These are phyloP conservation scores for Zostera marina DNA, from an alignment of 116 monocot genomes.

Conservation along the genomic window DNA sequence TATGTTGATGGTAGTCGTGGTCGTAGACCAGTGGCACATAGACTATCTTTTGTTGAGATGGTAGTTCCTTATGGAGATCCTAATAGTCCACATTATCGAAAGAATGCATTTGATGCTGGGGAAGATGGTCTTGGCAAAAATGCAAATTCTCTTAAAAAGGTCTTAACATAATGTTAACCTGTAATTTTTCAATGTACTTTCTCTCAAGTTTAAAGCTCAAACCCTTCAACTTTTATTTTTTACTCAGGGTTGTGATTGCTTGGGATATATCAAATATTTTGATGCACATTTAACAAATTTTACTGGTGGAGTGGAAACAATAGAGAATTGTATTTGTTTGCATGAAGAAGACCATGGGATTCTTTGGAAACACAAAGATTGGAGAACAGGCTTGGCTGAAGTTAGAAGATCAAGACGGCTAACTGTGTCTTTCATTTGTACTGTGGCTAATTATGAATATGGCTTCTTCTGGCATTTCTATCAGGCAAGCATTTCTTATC, in stretches of 20 bases:
- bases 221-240: neutral
- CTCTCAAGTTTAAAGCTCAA: neutral
- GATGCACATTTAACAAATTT: conserved; percentile 98
- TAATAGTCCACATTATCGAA: conserved; percentile 89
- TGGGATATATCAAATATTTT: conserved; percentile 91
- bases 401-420: conserved; percentile 86
- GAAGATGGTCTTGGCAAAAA: conserved; percentile 98
- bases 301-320: conserved; percentile 88
- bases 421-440: conserved; percentile 85
- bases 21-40: conserved; percentile 73
- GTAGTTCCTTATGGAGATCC: conserved; percentile 99
- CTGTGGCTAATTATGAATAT: conserved; percentile 93
- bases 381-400: conserved; percentile 93
- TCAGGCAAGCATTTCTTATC: conserved; percentile 31
- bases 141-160: conserved; percentile 92
- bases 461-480: conserved; percentile 94
- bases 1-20: conserved; percentile 90
- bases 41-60: conserved; percentile 96
- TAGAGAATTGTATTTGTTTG: conserved; percentile 97
- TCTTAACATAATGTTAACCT: conserved; percentile 5
- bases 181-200: neutral
- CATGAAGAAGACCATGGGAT: conserved; percentile 97
- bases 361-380: conserved; percentile 97
- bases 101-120: conserved; percentile 98
- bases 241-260: conserved; percentile 80